These are phyloP conservation scores for Xylaria flabelliformis DNA, from an alignment of 495 filamentous ascomycete species.

Conservation along the genomic window DNA sequence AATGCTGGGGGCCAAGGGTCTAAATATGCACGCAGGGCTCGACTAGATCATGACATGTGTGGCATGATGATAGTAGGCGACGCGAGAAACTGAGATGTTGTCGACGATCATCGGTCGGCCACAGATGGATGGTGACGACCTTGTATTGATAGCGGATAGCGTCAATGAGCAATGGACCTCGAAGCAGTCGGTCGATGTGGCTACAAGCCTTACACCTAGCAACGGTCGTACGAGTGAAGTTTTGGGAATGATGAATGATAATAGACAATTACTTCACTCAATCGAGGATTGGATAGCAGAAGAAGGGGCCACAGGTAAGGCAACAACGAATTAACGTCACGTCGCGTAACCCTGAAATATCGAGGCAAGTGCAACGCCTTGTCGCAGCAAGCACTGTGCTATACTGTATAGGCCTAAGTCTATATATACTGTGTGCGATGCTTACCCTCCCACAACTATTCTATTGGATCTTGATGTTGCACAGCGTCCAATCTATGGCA, in stretches of 20 bases:
- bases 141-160: background rate
- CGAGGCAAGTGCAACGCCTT: background rate
- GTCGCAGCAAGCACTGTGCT: background rate
- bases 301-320: background rate
- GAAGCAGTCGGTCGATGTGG: background rate
- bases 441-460: background rate
- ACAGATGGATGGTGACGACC: background rate
- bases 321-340: background rate
- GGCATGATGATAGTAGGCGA: conserved; percentile 1
- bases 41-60: background rate
- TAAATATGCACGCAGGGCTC: background rate
- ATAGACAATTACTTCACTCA: background rate
- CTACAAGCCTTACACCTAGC: background rate
- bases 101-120: background rate
- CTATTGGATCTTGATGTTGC: background rate
- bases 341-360: background rate
- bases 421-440: background rate
- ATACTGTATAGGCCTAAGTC: background rate
- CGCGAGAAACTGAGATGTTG: background rate
- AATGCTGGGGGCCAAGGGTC: background rate
- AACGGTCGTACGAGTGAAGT: background rate
- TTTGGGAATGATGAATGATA: background rate
- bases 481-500: background rate
- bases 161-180: background rate
- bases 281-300: background rate